Evolutionary conservation across 176 grass and related monocot genomes (phyloP).

Genomic region (Hsuehochloa calcarea): DNA sequence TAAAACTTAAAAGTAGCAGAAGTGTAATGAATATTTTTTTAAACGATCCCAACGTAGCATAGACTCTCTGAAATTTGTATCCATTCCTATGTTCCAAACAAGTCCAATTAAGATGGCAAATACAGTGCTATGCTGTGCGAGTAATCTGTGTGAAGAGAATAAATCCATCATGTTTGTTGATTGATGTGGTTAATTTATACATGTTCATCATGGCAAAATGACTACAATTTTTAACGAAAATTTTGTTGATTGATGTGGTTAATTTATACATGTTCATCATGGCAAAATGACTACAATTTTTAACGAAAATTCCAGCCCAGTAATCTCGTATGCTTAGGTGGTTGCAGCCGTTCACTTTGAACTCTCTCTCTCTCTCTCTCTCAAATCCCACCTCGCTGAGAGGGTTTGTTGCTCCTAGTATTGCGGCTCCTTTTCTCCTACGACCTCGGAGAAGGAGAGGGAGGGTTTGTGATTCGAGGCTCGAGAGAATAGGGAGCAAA

Average conservation of each 20-base stretch:
- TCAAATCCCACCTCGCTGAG: neutral
- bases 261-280: neutral
- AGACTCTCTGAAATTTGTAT: neutral
- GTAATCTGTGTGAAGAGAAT: neutral
- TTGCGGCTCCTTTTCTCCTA: slow-evolving; percentile 1
- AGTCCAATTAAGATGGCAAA: neutral
- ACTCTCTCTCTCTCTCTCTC: neutral
- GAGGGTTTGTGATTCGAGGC: neutral
- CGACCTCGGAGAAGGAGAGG: slow-evolving; percentile 22
- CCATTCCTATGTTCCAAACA: neutral
- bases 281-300: neutral
- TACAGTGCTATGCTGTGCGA: neutral
- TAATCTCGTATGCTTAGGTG: slow-evolving; percentile 9
- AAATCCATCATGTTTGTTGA: neutral
- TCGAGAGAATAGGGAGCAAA: slow-evolving; percentile 26
- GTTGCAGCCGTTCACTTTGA: slow-evolving; percentile 9
- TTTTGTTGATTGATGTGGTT: too few relatives aligned
- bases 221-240: neutral
- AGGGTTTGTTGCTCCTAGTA: neutral
- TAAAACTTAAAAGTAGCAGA: neutral
- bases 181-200: neutral
- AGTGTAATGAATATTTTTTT: neutral
- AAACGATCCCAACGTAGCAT: neutral
- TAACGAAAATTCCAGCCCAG: neutral
- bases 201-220: neutral